Evolutionary conservation across 768 basidiomycete genomes (phyloP), one percentile per base, ranked within the genome.

Genomic region (Auricularia sp.): DNA sequence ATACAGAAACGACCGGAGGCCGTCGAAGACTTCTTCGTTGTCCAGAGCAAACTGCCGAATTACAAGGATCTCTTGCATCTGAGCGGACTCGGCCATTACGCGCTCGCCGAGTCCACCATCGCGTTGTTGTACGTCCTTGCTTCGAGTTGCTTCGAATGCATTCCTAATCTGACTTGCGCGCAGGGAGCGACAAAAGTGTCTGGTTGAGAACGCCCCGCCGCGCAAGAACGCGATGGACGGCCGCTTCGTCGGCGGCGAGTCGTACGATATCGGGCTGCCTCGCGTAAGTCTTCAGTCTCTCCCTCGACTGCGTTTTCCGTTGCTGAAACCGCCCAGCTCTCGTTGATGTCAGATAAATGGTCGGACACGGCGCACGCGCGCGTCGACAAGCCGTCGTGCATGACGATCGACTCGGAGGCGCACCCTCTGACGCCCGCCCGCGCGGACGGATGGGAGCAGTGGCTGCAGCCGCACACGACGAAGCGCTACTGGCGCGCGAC

Each of bases 401-500:
- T 23, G n/a, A 47, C 62, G 10, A 47, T 62, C 62, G 62, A 62
- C 39, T 39, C 36, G 10, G 14, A 2, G 16, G 36, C 21, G 8
- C 34, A 43, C 43, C 62, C 62, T 7, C 62, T 62, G n/a, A 62
- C 29, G 23, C 62, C 43, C 2, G 6, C 21, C 5, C 39, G n/a
- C 42, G 18, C 34, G n/a, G 39, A 47, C 14, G 62, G 62, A 1
- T 51, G 62, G 62, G 43, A 23, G 42, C 21, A 21, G 18, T 62
- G 62, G 62, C 10, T 8, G 11, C 56, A 59, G 29, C 56, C 56
- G 29, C 21, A 59, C 23, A 64, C 63, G 21, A 58, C 47, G 10
- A 64, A 64, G 51, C 29, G 56, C 11, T 64, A 64, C 63, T 36
- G 51, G 53, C 63, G 63, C 39, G 63, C 63, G n/a, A 64, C 63